A percentile compares a stretch with the other conserved stretches of the same genome.
phyloP scores from a whole-genome alignment of 2,329 filamentous ascomycete genomes.

The Chrysoporthe cubensis region DNA sequence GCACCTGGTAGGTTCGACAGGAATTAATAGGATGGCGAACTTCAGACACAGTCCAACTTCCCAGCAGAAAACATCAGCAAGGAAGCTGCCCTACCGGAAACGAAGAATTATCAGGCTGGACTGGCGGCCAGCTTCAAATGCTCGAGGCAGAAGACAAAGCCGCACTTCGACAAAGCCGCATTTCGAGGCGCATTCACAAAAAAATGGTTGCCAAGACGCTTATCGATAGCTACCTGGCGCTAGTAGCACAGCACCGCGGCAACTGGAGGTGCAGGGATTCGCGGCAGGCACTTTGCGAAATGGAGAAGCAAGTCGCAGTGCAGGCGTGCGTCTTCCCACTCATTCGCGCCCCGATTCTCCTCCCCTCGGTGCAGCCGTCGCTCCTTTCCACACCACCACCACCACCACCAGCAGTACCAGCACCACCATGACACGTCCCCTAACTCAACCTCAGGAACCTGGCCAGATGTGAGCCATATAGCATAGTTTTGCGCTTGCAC shows the following conservation, averaged over 20 bases:
- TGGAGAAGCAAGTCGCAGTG: slow-evolving; percentile 3
- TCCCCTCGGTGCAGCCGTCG: slow-evolving; percentile 10
- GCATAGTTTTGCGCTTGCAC: slow-evolving; percentile 17
- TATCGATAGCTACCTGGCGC: slow-evolving; percentile 6
- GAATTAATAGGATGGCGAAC: background rate
- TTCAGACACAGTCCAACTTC: background rate
- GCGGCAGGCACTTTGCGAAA: slow-evolving; percentile 8
- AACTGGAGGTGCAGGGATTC: background rate
- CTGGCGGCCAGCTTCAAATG: background rate
- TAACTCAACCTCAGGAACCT: background rate
- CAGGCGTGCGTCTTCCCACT: slow-evolving; percentile 3
- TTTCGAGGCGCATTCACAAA: slow-evolving; percentile 2
- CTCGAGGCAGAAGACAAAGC: background rate
- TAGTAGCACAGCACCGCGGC: background rate
- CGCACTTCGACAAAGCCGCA: background rate
- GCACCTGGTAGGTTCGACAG: background rate
- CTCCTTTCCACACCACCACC: slow-evolving; percentile 19
- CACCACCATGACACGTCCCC: slow-evolving; percentile 7
- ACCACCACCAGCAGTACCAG: slow-evolving; percentile 15
- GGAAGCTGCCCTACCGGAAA: background rate
- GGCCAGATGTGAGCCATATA: slow-evolving; percentile 24
- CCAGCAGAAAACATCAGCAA: background rate
- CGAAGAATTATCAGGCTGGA: background rate
- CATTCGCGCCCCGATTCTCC: slow-evolving; percentile 9
- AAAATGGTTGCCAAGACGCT: slow-evolving; percentile 1